These are phyloP conservation scores for Dryas alaskensis DNA, from an alignment of 306 rosid species.

Conservation along the genomic window DNA sequence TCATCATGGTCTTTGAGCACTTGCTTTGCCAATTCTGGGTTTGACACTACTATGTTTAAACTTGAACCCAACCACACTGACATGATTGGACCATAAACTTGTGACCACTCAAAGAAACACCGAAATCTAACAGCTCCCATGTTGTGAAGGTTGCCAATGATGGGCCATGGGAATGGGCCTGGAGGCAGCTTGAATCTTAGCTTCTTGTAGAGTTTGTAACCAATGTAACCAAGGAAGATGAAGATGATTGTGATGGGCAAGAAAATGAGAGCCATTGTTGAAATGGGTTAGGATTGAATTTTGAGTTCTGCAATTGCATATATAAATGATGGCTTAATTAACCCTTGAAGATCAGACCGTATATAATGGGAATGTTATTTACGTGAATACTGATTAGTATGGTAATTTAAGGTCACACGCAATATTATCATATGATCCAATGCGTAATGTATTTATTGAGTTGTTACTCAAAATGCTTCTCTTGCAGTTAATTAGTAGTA, in stretches of 20 bases:
- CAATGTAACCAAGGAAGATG: slow-evolving; percentile 38
- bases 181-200: slow-evolving; percentile 77
- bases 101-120: slow-evolving; percentile 76
- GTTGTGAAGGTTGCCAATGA: slow-evolving; percentile 79
- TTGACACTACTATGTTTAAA: slow-evolving; percentile 71
- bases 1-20: slow-evolving; percentile 79
- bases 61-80: slow-evolving; percentile 88
- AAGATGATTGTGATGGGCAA: slow-evolving; percentile 27
- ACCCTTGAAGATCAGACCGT: no score
- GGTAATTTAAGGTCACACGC: no score
- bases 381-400: no score
- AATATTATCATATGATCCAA: no score
- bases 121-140: slow-evolving; percentile 70
- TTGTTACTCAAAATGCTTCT: not conserved
- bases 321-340: no score
- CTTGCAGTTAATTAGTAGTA: not conserved
- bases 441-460: no score
- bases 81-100: slow-evolving; percentile 70
- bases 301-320: not conserved
- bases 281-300: not conserved
- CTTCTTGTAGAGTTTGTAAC: slow-evolving; percentile 34
- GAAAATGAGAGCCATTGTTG: slow-evolving; percentile 16
- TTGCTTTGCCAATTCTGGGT: slow-evolving; percentile 57
- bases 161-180: slow-evolving; percentile 71
- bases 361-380: no score